Base-by-base conservation (phyloP, 2,329 filamentous ascomycete species). In the Pezicula rhizophila region DNA sequence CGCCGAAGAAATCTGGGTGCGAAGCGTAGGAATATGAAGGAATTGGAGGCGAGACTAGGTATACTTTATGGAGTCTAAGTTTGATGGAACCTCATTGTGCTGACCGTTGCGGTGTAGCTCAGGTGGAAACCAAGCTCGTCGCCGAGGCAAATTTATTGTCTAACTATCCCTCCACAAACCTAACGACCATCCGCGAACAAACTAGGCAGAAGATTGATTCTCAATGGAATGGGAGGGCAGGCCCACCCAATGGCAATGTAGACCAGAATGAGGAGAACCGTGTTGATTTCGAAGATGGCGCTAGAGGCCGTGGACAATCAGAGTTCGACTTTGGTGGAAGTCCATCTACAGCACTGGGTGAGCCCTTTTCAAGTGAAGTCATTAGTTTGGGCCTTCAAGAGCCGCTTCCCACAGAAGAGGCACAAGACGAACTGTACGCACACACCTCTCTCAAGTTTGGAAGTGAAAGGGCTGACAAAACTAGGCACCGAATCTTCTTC, bases 31-130 rank as follows among this genome's bases (percentile, higher is more conserved):
- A 85, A 85, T 64, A 81, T 85, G 48, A 85, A 84, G 68, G 45
- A 46, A 34, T 42, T 96, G 58, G 91, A 96, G 68, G 89, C 92
- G 64, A 80, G 92, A 64, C 70, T 96, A 62, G 89, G 89, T 93
- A 75, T 70, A 85, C 70, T n/a, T n/a, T 17, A 11, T 12, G 18
- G n/a, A 11, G 11, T 18, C 4, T 1, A 11, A 11, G 26, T 35
- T n/a, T 26, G 23, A 23, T 7, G 33, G 4, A 10, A 18, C 17
- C 15, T 15, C 25, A 15, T 8, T 5, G 11, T 12, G 20, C 47
- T 45, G n/a, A 49, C 26, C 12, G 20, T 6, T 26, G 11, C 8
- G 18, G 18, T 8, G 10, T 39, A 51, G 51, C 51, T 10, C 46
- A 51, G 28, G 45, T 48, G 4, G 51, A 53, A 42, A 42, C 25